Evolutionary conservation across 2,329 filamentous ascomycete species (phyloP), one percentile per base, ranked within the genome.

Genomic region (Botrytis sinoallii): DNA sequence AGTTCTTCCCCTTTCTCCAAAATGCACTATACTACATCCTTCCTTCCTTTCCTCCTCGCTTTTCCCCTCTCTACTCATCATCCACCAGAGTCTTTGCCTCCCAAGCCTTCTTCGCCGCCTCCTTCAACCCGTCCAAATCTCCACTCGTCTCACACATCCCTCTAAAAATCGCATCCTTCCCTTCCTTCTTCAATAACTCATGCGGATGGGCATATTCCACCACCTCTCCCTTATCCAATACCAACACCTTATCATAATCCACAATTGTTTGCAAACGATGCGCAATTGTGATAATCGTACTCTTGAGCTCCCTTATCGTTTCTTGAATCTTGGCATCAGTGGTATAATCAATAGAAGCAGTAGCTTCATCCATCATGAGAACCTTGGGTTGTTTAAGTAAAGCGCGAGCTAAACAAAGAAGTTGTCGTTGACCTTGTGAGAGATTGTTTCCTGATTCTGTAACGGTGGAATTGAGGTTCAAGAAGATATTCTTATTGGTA

Each of bases 321-420:
- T 93, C 94, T 83, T 99, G 96, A 78, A 99, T 98, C 85, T 97
- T 98, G 68, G 91, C 88, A 80, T 99, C 96, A 2, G 96, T 99
- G 8, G 91, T 92, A 83, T 98, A 98, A 84, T 99, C 96, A 80
- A 99, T 98, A 0, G 93, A 97, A 0, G 96, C 96, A 0, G 96
- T 99, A 0, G 96, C 96, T 85, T 99, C 96, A 83, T 99, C 96
- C 96, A 99, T 98, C 80, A 99, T 92, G n/a, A 99, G 86, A 2
- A 99, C 94, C 77, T 93, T 95, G 0, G 96, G 95, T 48, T 90
- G 89, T 84, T 97, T 98, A 76, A 99, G 91, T 77, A 99, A 89
- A 0, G 96, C 96, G 72, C 96, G 91, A 0, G 95, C 96, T 16
- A 99, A 89, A 81, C 96, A 99, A 73, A 99, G 86, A 16, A 99